These are phyloP conservation scores for Diutina rugosa DNA, from an alignment of 1,139 yeast genomes.

Conservation along the genomic window DNA sequence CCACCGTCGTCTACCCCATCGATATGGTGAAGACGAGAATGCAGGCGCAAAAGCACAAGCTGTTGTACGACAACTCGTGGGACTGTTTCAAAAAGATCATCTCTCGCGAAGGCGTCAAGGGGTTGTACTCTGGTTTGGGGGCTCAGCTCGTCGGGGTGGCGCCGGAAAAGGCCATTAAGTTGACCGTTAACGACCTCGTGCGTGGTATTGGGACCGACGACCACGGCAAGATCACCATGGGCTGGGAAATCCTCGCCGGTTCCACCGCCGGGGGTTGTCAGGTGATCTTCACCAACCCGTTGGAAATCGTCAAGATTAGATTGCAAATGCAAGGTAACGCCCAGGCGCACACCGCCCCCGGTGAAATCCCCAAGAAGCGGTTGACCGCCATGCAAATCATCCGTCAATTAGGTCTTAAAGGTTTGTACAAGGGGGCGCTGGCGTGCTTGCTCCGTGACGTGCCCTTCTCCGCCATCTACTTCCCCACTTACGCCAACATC, in stretches of 20 bases:
- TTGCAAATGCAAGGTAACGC: slow-evolving; percentile 58
- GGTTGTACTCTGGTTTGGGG: slow-evolving; percentile 87
- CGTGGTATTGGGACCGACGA: slow-evolving; percentile 62
- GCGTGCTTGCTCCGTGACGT: slow-evolving; percentile 94
- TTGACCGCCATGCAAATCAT: slow-evolving; percentile 63
- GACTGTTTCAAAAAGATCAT: slow-evolving; percentile 81
- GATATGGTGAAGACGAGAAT: slow-evolving; percentile 93
- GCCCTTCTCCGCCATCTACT: slow-evolving; percentile 93
- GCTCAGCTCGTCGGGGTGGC: slow-evolving; percentile 97
- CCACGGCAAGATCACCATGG: slow-evolving; percentile 45
- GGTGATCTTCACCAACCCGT: slow-evolving; percentile 89
- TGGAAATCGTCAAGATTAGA: slow-evolving; percentile 91
- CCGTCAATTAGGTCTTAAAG: slow-evolving; percentile 66
- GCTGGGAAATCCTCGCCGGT: slow-evolving; percentile 78
- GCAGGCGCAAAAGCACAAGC: slow-evolving; percentile 83
- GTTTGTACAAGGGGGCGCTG: slow-evolving; percentile 81
- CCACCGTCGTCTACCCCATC: slow-evolving; percentile 95
- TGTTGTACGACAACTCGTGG: slow-evolving; percentile 63
- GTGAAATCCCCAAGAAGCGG: slow-evolving; percentile 34
- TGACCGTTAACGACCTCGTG: slow-evolving; percentile 85
- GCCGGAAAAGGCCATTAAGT: slow-evolving; percentile 94
- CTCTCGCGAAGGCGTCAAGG: slow-evolving; percentile 66
- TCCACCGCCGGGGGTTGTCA: slow-evolving; percentile 95
- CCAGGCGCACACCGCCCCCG: slow-evolving; percentile 20
- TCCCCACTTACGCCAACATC: slow-evolving; percentile 93